phyloP scores from a whole-genome alignment of 1,284 basidiomycete species.

The Fomitiporia mediterranea region DNA sequence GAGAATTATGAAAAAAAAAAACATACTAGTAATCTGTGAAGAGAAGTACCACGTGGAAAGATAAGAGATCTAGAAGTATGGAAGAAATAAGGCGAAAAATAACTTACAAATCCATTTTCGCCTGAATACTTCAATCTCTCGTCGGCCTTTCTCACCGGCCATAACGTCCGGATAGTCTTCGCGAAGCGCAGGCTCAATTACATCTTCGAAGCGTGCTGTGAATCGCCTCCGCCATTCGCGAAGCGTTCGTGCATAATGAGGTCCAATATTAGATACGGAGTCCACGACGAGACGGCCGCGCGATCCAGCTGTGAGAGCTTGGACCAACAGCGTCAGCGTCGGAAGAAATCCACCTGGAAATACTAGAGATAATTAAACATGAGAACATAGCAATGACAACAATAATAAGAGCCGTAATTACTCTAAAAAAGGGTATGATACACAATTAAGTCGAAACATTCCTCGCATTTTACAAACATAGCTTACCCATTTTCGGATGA shows the following conservation, averaged over 20 bases:
- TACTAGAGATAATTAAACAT: slow-evolving; percentile 35
- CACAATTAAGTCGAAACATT: not conserved
- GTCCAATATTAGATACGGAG: slow-evolving; percentile 74
- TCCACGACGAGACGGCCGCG: slow-evolving; percentile 62
- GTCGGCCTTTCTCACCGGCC: slow-evolving; percentile 34
- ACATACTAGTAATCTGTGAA: slow-evolving; percentile 41
- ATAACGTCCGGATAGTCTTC: slow-evolving; percentile 58
- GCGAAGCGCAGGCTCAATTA: slow-evolving; percentile 59
- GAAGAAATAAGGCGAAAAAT: too few relatives aligned
- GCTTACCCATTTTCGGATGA: slow-evolving; percentile 75
- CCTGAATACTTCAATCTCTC: slow-evolving; percentile 72
- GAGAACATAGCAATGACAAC: not conserved
- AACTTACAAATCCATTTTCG: slow-evolving; percentile 78
- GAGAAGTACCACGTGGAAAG: too few relatives aligned
- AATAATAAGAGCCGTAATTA: slow-evolving; percentile 21
- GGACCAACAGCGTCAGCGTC: slow-evolving; percentile 57
- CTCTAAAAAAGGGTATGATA: slow-evolving; percentile 22
- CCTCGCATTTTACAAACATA: not conserved
- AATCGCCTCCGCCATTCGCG: slow-evolving; percentile 77
- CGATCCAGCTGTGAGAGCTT: slow-evolving; percentile 52
- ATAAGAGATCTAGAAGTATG: too few relatives aligned
- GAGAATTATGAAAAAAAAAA: too few relatives aligned
- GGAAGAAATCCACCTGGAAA: slow-evolving; percentile 80
- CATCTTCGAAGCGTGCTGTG: slow-evolving; percentile 54
- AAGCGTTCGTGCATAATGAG: slow-evolving; percentile 78